Evolutionary conservation across 2,329 filamentous ascomycete species (phyloP), one percentile per base, ranked within the genome.

Genomic region (Chrysoporthe cubensis): DNA sequence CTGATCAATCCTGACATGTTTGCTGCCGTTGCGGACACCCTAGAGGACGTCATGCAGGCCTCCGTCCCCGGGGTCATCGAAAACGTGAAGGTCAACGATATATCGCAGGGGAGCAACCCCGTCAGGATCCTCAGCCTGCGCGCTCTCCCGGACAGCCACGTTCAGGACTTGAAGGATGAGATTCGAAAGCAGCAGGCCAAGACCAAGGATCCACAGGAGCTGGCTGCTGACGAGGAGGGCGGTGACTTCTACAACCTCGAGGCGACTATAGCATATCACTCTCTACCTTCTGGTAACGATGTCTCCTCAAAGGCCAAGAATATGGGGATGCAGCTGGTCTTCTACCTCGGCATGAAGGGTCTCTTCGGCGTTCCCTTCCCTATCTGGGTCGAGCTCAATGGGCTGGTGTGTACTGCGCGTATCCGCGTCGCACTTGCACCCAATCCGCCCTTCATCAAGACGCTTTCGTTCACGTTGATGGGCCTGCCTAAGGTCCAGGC

Each of bases 1-100:
- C 82, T 98, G 4, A 90, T 97, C 71, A 96, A 98, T 75, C 95
- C 96, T 0, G 95, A 98, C 56, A 96, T 98, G 91, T 96, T 99
- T 78, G 83, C 88, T n/a, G 88, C 59, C 40, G 59, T 61, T 14
- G 59, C 59, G 8, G 57, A 56, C 32, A 60, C 40, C 11, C 61
- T 69, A 1, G 77, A 85, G 79, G 95, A 98, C 77, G 92, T 98
- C 72, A 98, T 98, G 95, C 94, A 96, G 77, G 95, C 94, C 26
- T 97, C 93, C 0, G 91, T 97, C 0, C 96, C 96, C 0, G 89
- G 91, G 1, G 82, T 98, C 50, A 94, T 99, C 71, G 94, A 98
- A 77, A 96, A 97, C 72, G 94, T 99, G 58, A 91, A 95, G 72
- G 93, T 98, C 32, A 94, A 94, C 69, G 94, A 97, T 73, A 97